Conservation (phyloP, 257 asterid genomes). For the Solanum infundibuliforme region DNA sequence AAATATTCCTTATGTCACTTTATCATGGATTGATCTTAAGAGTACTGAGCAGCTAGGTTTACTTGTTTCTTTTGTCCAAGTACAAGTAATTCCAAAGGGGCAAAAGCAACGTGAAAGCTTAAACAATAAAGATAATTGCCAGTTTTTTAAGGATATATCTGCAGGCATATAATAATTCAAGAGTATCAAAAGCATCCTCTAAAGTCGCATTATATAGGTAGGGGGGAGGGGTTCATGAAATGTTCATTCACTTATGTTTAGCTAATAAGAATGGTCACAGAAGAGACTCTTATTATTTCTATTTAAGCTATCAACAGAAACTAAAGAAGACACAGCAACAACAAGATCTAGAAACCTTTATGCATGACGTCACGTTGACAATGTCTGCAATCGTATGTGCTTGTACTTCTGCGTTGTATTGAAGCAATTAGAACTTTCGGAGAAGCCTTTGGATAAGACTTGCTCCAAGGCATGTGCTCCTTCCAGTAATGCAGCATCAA, state of each 20-base stretch:
- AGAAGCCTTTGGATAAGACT: conserved; percentile 56
- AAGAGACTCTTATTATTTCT: not conserved
- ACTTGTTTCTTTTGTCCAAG: not conserved
- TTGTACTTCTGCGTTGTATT: conserved; percentile 78
- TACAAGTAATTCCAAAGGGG: not conserved
- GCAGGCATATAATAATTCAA: not conserved
- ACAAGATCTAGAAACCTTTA: not conserved
- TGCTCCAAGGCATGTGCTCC: conserved; percentile 61
- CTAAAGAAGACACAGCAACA: not conserved
- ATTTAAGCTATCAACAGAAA: not conserved
- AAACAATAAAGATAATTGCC: not conserved
- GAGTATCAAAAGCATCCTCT: not conserved
- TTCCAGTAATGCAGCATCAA: conserved; percentile 68
- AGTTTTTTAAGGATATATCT: not conserved
- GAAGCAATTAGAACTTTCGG: conserved; percentile 64
- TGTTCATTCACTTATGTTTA: not conserved
- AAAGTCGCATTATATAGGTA: not conserved
- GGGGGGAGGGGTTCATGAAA: not conserved
- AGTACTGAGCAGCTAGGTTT: not conserved
- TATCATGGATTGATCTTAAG: not conserved
- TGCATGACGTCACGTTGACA: conserved; percentile 38
- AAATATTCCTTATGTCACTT: not conserved
- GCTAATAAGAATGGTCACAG: not conserved
- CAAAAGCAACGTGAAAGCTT: not conserved
- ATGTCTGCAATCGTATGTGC: conserved; percentile 61